Conservation (phyloP, 1,139 yeast genomes). For the Scheffersomyces lignicola region DNA sequence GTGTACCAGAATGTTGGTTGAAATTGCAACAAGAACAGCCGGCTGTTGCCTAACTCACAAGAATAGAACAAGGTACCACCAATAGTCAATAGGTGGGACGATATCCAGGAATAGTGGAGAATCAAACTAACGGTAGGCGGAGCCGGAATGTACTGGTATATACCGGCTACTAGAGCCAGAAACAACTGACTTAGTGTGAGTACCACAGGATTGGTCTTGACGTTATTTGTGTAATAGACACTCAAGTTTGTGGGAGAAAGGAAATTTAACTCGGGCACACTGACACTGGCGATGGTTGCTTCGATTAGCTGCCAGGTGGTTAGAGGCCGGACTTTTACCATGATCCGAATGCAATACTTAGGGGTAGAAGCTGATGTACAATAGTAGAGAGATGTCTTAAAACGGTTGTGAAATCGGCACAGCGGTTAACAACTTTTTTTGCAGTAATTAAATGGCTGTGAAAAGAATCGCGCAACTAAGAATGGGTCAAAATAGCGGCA, state of each 20-base stretch:
- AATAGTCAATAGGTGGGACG: constrained; percentile 19
- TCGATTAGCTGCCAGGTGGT: constrained; percentile 3
- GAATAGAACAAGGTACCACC: constrained; percentile 8
- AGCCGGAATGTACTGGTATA: constrained; percentile 1
- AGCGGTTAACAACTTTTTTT: too few relatives aligned
- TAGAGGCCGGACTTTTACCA: constrained; percentile 6
- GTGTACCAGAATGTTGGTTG: constrained; percentile 1
- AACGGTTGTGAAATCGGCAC: too few relatives aligned
- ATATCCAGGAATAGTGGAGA: constrained; percentile 20
- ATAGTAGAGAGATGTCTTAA: too few relatives aligned
- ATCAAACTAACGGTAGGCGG: constrained; percentile 4
- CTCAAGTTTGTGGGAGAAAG: background rate
- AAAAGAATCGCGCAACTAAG: too few relatives aligned
- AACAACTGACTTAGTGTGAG: background rate
- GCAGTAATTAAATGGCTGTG: too few relatives aligned
- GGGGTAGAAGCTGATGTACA: too few relatives aligned
- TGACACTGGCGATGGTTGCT: constrained; percentile 3
- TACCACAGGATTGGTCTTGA: background rate
- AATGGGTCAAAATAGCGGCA: too few relatives aligned
- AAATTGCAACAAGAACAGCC: constrained; percentile 6
- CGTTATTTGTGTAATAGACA: background rate
- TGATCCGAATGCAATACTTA: too few relatives aligned
- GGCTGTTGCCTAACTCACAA: constrained; percentile 9
- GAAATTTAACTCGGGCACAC: constrained; percentile 8
- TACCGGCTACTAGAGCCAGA: background rate